These are phyloP conservation scores for Raffaelea deltoideospora DNA, from an alignment of 2,329 filamentous ascomycete species.

Conservation along the genomic window DNA sequence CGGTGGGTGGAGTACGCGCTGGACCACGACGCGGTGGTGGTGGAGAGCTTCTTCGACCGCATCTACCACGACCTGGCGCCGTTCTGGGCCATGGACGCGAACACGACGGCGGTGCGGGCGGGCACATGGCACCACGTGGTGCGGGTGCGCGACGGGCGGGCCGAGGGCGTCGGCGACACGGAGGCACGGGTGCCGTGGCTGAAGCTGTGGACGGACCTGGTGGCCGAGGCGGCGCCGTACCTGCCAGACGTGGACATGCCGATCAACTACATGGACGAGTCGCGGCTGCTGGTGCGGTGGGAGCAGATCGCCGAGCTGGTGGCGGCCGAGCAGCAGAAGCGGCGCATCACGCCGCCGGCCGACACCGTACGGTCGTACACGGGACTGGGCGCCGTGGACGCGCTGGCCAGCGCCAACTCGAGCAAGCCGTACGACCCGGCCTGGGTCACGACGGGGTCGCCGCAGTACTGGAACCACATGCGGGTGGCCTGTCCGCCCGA, in stretches of 20 bases:
- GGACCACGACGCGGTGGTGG: constrained; percentile 24
- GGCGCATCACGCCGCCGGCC: constrained; percentile 25
- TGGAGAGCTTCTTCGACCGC: constrained; percentile 36
- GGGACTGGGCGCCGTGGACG: constrained; percentile 22
- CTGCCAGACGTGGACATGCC: constrained; percentile 53
- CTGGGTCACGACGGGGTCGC: constrained; percentile 29
- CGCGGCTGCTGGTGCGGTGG: constrained; percentile 44
- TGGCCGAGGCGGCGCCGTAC: constrained; percentile 33
- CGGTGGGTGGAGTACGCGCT: constrained; percentile 30
- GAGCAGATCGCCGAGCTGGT: constrained; percentile 38
- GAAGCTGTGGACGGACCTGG: constrained; percentile 31
- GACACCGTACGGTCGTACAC: constrained; percentile 28
- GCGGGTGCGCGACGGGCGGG: constrained; percentile 29
- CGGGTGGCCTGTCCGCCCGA: constrained; percentile 41
- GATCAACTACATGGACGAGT: constrained; percentile 50
- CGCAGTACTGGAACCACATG: constrained; percentile 42
- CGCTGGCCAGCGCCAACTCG: constrained; percentile 4
- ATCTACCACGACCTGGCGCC: constrained; percentile 36
- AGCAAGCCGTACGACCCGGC: constrained; percentile 26
- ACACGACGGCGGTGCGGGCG: constrained; percentile 17
- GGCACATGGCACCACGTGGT: constrained; percentile 30
- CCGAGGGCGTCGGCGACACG: constrained; percentile 22
- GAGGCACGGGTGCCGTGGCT: constrained; percentile 27
- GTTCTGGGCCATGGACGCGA: constrained; percentile 37
- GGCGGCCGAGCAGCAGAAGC: constrained; percentile 26